A percentile compares a stretch with the other conserved stretches of the same genome.
phyloP scores from a whole-genome alignment of 345 rosid genomes.

The Eucalyptus paniculata region DNA sequence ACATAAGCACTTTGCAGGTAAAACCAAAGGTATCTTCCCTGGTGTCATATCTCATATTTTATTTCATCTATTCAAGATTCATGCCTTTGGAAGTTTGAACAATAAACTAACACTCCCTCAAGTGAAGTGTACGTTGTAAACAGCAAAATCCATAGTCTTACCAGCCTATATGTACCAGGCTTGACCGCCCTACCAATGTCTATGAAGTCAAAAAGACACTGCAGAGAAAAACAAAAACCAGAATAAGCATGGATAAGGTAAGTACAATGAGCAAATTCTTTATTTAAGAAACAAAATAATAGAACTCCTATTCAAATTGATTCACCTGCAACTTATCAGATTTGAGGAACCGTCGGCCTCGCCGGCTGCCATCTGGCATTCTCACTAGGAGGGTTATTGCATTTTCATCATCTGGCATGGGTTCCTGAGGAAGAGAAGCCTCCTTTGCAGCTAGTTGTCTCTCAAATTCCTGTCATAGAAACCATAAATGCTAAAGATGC shows the following conservation, averaged over 20 bases:
- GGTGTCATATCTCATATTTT: neutral
- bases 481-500: neutral
- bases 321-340: conserved; percentile 70
- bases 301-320: neutral
- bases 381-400: conserved; percentile 79
- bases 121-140: neutral
- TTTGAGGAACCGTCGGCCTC: conserved; percentile 88
- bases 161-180: conserved; percentile 90
- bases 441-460: conserved; percentile 79
- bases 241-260: neutral
- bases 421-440: conserved; percentile 89
- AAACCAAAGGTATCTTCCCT: neutral
- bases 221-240: conserved; percentile 11
- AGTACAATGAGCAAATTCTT: neutral
- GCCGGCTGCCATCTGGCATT: conserved; percentile 93
- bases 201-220: conserved; percentile 89
- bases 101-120: neutral
- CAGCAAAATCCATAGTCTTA: conserved; percentile 5
- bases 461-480: conserved; percentile 59
- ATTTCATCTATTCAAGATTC: neutral
- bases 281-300: neutral
- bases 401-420: conserved; percentile 70
- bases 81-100: neutral
- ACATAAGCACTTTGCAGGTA: neutral
- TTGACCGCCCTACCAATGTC: conserved; percentile 81